These are phyloP conservation scores for Penicillium sumatraense DNA, from an alignment of 2,329 filamentous ascomycete genomes.

Conservation along the genomic window DNA sequence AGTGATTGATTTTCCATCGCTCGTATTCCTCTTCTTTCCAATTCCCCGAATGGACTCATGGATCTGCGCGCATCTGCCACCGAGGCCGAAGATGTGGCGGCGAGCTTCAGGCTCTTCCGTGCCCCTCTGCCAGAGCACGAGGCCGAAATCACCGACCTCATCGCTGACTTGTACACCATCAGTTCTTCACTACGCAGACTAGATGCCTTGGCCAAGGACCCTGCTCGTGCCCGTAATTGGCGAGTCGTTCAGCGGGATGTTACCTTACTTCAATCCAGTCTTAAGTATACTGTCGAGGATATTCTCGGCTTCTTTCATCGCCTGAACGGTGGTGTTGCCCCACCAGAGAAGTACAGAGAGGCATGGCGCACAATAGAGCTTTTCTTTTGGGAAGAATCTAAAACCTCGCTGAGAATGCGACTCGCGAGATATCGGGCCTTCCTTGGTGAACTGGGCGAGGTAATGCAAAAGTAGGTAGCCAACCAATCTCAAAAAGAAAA, in stretches of 20 bases:
- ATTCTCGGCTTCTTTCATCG: constrained; percentile 52
- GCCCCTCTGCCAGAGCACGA: constrained; percentile 55
- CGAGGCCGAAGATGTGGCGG: constrained; percentile 58
- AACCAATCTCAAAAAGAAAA: no score
- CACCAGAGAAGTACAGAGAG: constrained; percentile 47
- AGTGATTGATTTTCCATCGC: constrained; percentile 2
- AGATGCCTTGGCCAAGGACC: constrained; percentile 48
- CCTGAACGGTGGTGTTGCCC: constrained; percentile 35
- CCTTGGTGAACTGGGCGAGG: constrained; percentile 50
- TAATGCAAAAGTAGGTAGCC: constrained; percentile 52
- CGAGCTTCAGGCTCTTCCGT: constrained; percentile 55
- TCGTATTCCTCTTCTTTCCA: constrained; percentile 7
- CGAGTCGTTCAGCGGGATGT: constrained; percentile 52
- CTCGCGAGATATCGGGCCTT: constrained; percentile 57
- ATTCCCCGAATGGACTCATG: constrained; percentile 36
- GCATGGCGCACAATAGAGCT: constrained; percentile 57
- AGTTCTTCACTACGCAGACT: constrained; percentile 56
- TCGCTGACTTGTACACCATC: constrained; percentile 60
- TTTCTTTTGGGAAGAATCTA: constrained; percentile 52
- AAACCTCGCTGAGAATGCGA: constrained; percentile 51
- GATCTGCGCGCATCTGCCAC: constrained; percentile 50
- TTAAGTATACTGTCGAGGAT: constrained; percentile 57
- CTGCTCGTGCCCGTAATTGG: constrained; percentile 44
- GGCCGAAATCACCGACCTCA: constrained; percentile 58
- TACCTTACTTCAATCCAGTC: constrained; percentile 52